phyloP scores from a whole-genome alignment of 106 monocot species.

The Agapanthus africanus region DNA sequence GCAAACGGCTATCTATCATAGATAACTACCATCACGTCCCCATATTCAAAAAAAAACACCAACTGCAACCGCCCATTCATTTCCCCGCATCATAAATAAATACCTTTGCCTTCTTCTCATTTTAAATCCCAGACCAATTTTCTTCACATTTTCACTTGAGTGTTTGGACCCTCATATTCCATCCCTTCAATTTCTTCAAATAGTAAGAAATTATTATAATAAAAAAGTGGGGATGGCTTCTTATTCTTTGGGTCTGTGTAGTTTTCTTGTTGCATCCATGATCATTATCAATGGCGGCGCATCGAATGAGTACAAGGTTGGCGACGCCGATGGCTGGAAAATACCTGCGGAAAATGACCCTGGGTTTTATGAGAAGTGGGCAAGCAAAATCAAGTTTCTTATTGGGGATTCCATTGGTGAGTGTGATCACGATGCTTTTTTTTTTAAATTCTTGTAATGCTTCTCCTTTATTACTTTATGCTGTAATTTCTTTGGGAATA shows the following conservation, averaged over 20 bases:
- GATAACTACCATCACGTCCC: background rate
- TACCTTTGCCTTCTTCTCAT: background rate
- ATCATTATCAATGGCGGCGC: background rate
- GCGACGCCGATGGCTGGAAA: slow-evolving; percentile 30
- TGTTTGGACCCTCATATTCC: background rate
- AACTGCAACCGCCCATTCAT: background rate
- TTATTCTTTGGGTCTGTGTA: background rate
- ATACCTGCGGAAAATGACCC: slow-evolving; percentile 13
- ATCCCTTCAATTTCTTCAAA: too few relatives aligned
- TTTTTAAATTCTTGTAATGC: background rate
- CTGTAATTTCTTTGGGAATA: background rate
- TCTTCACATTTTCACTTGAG: background rate
- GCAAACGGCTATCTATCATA: background rate
- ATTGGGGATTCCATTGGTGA: slow-evolving; percentile 35
- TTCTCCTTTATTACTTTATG: background rate
- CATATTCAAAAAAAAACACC: background rate
- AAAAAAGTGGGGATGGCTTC: background rate
- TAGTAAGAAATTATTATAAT: background rate
- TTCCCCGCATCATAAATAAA: background rate
- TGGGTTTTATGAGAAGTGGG: slow-evolving; percentile 29
- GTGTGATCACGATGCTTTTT: background rate
- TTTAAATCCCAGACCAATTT: background rate
- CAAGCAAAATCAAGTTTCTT: slow-evolving; percentile 27
- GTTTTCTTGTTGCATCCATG: background rate
- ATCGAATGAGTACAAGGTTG: slow-evolving; percentile 17